Evolutionary conservation across 2,329 filamentous ascomycete genomes (phyloP).

Genomic region (Paraphoma sp.): DNA sequence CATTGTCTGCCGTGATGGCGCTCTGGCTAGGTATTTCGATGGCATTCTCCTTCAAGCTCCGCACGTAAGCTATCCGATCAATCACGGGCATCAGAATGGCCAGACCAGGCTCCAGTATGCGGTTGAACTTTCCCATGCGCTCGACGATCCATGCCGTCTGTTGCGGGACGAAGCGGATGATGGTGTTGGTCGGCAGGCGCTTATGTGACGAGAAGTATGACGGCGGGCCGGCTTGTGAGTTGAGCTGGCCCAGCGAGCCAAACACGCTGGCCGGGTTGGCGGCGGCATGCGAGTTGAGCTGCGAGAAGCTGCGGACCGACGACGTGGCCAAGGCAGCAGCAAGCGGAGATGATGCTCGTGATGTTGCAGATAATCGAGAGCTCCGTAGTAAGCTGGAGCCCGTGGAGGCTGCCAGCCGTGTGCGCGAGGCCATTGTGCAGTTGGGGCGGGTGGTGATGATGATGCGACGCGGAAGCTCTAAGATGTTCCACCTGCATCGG

Average conservation of each 20-base stretch:
- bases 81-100: conserved; percentile 88
- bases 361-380: conserved; percentile 23
- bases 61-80: conserved; percentile 97
- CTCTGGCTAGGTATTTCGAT: conserved; percentile 98
- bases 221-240: conserved; percentile 56
- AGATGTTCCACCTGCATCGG: conserved; percentile 24
- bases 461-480: conserved; percentile 23
- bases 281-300: conserved; percentile 36
- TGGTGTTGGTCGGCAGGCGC: conserved; percentile 85
- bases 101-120: conserved; percentile 89
- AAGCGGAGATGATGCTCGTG: conserved; percentile 22
- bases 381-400: conserved; percentile 34
- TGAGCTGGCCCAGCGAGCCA: conserved; percentile 32
- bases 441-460: conserved; percentile 25
- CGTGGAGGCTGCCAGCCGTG: conserved; percentile 39
- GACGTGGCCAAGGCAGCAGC: conserved; percentile 24
- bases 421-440: conserved; percentile 43
- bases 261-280: conserved; percentile 38
- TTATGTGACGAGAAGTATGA: conserved; percentile 78
- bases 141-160: conserved; percentile 99
- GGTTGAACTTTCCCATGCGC: conserved; percentile 97
- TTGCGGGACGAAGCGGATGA: conserved; percentile 97
- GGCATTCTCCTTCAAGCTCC: conserved; percentile 93
- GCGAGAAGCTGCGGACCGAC: conserved; percentile 38
- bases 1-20: conserved; percentile 98